Conservation (phyloP, 2,329 filamentous ascomycete species). For the Setomelanomma holmii region DNA sequence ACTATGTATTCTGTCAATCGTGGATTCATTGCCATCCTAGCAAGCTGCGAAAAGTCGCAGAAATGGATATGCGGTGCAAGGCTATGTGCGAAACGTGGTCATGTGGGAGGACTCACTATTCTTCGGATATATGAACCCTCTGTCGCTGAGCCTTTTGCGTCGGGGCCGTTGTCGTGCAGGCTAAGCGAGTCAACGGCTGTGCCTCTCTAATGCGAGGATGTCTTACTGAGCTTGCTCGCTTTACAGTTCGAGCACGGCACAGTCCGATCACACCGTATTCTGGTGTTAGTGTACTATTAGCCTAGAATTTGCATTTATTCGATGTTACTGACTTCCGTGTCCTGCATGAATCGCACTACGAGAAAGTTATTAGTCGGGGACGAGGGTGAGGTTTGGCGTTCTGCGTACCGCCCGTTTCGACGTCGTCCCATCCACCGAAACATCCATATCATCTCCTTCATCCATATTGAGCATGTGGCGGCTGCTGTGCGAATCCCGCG, state of each 20-base stretch:
- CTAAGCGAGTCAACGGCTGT: constrained; percentile 23
- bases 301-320: neutral
- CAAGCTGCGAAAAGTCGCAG: no score
- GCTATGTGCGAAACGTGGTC: no score
- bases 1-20: constrained; percentile 41
- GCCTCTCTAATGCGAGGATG: neutral
- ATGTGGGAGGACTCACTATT: constrained; percentile 50
- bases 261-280: constrained; percentile 42
- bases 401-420: constrained; percentile 40
- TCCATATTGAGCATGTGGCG: constrained; percentile 34
- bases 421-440: constrained; percentile 31
- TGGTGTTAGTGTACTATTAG: neutral
- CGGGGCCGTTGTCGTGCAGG: constrained; percentile 42
- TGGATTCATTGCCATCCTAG: no score
- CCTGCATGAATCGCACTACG: constrained; percentile 45
- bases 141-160: constrained; percentile 41
- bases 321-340: constrained; percentile 30
- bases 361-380: neutral
- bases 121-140: constrained; percentile 46
- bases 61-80: no score
- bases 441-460: constrained; percentile 39
- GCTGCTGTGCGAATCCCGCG: constrained; percentile 10
- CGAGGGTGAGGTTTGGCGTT: neutral
- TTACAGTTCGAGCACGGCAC: constrained; percentile 47
- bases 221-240: constrained; percentile 45